phyloP scores from a whole-genome alignment of 768 basidiomycete genomes.

The Trametes cubensis region DNA sequence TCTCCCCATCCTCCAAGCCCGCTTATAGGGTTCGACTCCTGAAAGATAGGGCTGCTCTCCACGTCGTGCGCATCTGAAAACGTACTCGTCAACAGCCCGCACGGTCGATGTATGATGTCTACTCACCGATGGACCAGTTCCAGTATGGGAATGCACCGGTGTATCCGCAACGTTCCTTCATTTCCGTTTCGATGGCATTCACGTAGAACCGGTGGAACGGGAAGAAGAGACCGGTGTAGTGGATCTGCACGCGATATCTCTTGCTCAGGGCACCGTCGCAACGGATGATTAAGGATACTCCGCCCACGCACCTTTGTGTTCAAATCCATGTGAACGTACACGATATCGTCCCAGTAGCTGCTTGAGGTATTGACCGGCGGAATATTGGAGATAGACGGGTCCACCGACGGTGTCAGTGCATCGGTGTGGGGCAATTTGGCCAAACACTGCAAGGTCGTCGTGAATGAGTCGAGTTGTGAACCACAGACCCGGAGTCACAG shows the following conservation, averaged over 20 bases:
- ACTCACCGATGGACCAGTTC: conserved; percentile 34
- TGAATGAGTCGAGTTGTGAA: background rate
- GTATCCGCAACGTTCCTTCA: conserved; percentile 31
- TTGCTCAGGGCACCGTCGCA: no score
- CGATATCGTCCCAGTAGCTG: conserved; percentile 26
- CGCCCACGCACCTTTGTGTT: conserved; percentile 22
- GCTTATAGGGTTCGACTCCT: conserved; percentile 25
- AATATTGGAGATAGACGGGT: conserved; percentile 17
- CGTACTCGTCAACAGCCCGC: background rate
- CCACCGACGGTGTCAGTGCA: conserved; percentile 12
- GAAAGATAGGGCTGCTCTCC: conserved; percentile 27
- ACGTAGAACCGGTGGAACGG: conserved; percentile 36
- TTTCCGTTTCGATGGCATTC: conserved; percentile 24
- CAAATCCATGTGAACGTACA: conserved; percentile 34
- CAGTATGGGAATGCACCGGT: conserved; percentile 32
- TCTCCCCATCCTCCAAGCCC: conserved; percentile 36
- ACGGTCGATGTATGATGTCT: background rate
- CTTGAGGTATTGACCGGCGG: conserved; percentile 19
- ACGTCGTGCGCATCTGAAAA: conserved; percentile 30
- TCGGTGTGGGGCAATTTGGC: conserved; percentile 10
- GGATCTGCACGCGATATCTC: conserved; percentile 21
- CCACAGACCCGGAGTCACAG: background rate
- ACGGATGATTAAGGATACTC: no score
- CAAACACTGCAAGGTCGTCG: conserved; percentile 4
- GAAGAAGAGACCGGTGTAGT: conserved; percentile 31